Base-by-base conservation (phyloP, 2,329 filamentous ascomycete genomes). In the Xylaria sp. region DNA sequence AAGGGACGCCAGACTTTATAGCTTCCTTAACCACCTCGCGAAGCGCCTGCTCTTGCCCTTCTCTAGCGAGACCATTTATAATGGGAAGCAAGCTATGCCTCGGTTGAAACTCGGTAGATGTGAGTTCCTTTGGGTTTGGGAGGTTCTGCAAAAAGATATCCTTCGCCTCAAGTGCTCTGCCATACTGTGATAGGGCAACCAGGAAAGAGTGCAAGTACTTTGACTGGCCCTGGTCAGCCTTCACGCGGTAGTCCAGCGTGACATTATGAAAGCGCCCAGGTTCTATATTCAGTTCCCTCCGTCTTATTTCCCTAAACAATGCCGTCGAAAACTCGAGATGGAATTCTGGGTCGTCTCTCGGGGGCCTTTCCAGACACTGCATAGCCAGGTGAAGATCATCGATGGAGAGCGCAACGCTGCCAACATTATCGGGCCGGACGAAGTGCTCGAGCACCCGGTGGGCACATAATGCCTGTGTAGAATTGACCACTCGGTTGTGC, bases 391-490 rank as follows among this genome's bases (percentile, higher is more conserved):
- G 80, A 65, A 86, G 80, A 68, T 85, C 84, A 44, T 79, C 79
- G 63, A 79, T 68, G 82, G 75, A 28, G 78, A 80, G 17, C 74
- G 74, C 9, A 31, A n/a, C 59, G 23, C 61, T 17, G 1, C 44
- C 51, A 20, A 17, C 56, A 44, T 33, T 73, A 38, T 80, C 79
- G 71, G 85, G 80, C 63, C 78, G 74, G 6, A 77, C 69, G n/a
- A 93, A 82, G 76, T 93, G 87, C 26, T 85, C 80, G 67, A 93
- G 86, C 51, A 93, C 88, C 46, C 83, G 80, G 36, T 85, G 76
- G 23, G 87, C 84, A 73, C 89, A 83, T n/a, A 84, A 79, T 0
- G 92, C 90, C 74, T 96, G 91, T 49, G 90, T 85, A 73, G 88
- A 84, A 79, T 93, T 89, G 77, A 93, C 75, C 60, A 84, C 74